Percentiles rank a stretch among this genome's conserved stretches.
Conservation (phyloP, 495 filamentous ascomycete species). For the Friedmanniomyces endolithicus region DNA sequence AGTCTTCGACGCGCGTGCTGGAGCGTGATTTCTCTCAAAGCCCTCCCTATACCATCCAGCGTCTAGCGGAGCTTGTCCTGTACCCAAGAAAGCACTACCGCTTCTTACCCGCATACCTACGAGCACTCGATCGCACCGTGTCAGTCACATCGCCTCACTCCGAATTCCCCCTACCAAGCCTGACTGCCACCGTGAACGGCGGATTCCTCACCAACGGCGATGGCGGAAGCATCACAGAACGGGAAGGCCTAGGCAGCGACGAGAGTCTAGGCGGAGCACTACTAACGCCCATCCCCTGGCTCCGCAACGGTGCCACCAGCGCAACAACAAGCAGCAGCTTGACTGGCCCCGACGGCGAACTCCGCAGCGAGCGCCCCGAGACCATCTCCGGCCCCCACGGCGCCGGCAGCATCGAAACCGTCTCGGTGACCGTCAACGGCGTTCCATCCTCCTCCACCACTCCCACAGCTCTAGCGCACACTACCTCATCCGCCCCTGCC, state of each 20-base stretch:
- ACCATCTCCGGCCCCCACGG: conserved; percentile 62
- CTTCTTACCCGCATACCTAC: conserved; percentile 69
- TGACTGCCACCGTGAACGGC: conserved; percentile 30
- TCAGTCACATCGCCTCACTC: conserved; percentile 75
- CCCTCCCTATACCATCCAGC: conserved; percentile 87
- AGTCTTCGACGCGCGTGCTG: conserved; percentile 56
- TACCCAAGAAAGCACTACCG: conserved; percentile 65
- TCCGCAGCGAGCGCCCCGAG: conserved; percentile 54
- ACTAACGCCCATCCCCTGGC: conserved; percentile 88
- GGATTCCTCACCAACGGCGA: conserved; percentile 31
- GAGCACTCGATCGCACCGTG: conserved; percentile 81
- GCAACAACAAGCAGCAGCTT: conserved; percentile 16
- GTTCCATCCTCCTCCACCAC: conserved; percentile 23
- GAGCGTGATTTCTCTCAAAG: conserved; percentile 52
- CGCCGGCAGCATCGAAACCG: conserved; percentile 57
- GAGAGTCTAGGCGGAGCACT: conserved; percentile 84
- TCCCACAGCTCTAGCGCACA: too few relatives aligned
- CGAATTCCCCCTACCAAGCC: conserved; percentile 65
- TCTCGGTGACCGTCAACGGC: conserved; percentile 55
- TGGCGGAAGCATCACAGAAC: conserved; percentile 17
- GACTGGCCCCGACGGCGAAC: conserved; percentile 32
- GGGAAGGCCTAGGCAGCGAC: conserved; percentile 53
- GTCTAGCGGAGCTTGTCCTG: conserved; percentile 82
- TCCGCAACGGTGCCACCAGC: conserved; percentile 34
- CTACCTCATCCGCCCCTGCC: conserved; percentile 14